phyloP scores from a whole-genome alignment of 1,139 yeast species.

The Lipomyces yarrowii region DNA sequence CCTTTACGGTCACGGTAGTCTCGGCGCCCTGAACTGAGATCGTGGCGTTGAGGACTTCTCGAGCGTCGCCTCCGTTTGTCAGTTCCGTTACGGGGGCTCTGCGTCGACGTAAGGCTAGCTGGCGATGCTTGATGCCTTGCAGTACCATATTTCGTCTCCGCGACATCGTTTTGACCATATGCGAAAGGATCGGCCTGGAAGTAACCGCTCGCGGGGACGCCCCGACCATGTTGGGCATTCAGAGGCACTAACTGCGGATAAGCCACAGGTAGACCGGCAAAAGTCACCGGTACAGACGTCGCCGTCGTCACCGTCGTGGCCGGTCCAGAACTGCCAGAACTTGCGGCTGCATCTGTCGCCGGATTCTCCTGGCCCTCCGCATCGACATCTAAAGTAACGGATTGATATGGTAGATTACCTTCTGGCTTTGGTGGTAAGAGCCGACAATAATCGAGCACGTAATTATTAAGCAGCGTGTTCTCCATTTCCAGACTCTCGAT shows the following conservation, averaged over 20 bases:
- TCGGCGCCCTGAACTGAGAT: slow-evolving; percentile 5
- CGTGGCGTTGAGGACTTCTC: not conserved
- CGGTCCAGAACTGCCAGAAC: slow-evolving; percentile 7
- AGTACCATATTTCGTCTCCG: slow-evolving; percentile 12
- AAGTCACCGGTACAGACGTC: slow-evolving; percentile 4
- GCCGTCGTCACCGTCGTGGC: not conserved
- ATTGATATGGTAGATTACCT: slow-evolving; percentile 15
- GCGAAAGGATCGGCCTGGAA: slow-evolving; percentile 25
- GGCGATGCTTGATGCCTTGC: slow-evolving; percentile 10
- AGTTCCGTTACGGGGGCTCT: not conserved
- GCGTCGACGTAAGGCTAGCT: not conserved
- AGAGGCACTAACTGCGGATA: slow-evolving; percentile 17
- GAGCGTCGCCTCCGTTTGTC: slow-evolving; percentile 5
- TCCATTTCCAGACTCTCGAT: slow-evolving; percentile 24
- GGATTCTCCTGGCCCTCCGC: slow-evolving; percentile 9
- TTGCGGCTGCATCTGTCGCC: not conserved
- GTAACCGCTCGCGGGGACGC: slow-evolving; percentile 4
- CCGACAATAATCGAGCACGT: slow-evolving; percentile 31
- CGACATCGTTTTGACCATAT: slow-evolving; percentile 13
- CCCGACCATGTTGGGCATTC: not conserved
- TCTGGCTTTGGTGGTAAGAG: slow-evolving; percentile 25
- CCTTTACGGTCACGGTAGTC: slow-evolving; percentile 20
- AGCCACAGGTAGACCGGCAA: slow-evolving; percentile 21
- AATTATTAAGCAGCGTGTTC: slow-evolving; percentile 21
- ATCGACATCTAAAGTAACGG: slow-evolving; percentile 1